Evolutionary conservation across 1,284 basidiomycete genomes (phyloP), one percentile per base, ranked within the genome.

Genomic region (Leccinum idahoense): DNA sequence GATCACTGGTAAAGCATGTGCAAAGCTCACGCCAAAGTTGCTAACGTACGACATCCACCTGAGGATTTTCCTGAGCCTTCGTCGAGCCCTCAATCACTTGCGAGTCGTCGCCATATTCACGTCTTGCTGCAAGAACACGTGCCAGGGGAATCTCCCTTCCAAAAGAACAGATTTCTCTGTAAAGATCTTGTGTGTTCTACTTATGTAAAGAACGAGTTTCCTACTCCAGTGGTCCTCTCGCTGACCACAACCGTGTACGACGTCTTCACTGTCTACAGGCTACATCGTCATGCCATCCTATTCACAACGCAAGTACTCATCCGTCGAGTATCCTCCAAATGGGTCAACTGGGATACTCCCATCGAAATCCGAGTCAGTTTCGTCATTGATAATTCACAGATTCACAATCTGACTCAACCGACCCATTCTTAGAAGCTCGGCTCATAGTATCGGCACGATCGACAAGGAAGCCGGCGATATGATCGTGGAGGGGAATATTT

Each of bases 71-170:
- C 60, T 5, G 80, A 82, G 62, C 79, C 85, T 5, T 73, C 75
- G 70, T 73, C 85, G 67, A 69, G 78, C 65, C 79, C 85, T 63
- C 76, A 86, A 15, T 89, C 93, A 3, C 80, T 32, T 7, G 32
- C 32, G 32, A 32, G 32, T 97, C 12, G 75, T 81, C 11, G 85
- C 89, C 14, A 84, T 97, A 93, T 72, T 69, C 86, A 8, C 88
- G 94, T 7, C 84, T 90, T 7, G 92, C 94, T 0, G 92, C 97
- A 54, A 87, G 94, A 60, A 97, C 97, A 78, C 89, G 94, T 61
- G 89, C 92, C 2, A 95, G 32, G 32, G 32, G 32, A 35, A 35
- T 35, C 10, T 35, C 32, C 32, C 32, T 35, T 35, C 32, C 32
- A 35, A 35, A 35, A 35, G 32, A 35, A 35, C 32, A 35, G 32